Evolutionary conservation across 208 protist genomes (phyloP), one percentile per base, ranked within the genome.

Genomic region (Novymonas esmeraldas): DNA sequence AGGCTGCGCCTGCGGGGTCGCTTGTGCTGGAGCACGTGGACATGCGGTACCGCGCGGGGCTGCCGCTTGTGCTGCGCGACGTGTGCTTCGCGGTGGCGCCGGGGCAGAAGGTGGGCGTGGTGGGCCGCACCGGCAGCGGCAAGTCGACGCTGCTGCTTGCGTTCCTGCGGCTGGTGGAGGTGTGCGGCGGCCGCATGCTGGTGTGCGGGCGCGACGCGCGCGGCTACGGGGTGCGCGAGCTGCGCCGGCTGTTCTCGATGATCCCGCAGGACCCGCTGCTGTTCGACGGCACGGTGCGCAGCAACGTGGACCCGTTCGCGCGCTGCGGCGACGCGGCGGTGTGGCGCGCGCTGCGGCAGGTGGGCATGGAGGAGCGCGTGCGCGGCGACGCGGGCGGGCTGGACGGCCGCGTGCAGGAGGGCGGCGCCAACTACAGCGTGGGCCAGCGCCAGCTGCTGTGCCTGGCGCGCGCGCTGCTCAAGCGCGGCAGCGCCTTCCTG

Each of bases 211-310:
- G 64, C n/a, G 58, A 69, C 16, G 78, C 78, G 36, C 72, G 49
- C 50, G 33, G 61, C 36, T 85, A 82, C 60, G 52, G 46, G 36
- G 48, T 82, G 60, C 84, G 70, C 0, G 70, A 70, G 67, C 72
- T 92, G 75, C 84, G 88, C 18, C 75, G 66, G 45, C 70, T 80
- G n/a, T 89, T 94, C 65, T 81, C 86, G 28, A 87, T 94, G 81
- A 87, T 96, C 49, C 90, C 88, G 70, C 87, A 94, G 75, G 84
- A 93, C 64, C 90, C 90, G 6, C 59, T 93, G 31, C 76, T 94
- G 68, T 94, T 94, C 60, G 76, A 90, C 46, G 90, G 88, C 38
- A 93, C 88, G 7, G 64, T 93, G 58, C 79, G 79, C 49, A 68
- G 69, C 38, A 96, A 96, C 82, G 55, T 96, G 26, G 88, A 96